Evolutionary conservation across 1,284 basidiomycete genomes (phyloP).

Genomic region (Irpex lacteus): DNA sequence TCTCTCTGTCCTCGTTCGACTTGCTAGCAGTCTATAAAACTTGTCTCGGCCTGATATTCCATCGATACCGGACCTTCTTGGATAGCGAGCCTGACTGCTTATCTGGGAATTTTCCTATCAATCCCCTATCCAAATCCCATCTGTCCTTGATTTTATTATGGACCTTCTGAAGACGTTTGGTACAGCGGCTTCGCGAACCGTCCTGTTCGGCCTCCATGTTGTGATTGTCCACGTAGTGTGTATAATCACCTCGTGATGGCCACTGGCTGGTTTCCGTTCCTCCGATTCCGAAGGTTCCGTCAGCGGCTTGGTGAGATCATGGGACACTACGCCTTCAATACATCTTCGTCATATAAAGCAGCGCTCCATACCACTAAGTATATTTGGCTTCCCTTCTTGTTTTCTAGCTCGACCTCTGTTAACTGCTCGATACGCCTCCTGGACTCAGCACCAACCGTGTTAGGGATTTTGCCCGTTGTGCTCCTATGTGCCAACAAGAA

Average conservation of each 20-base stretch:
- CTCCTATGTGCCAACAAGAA: conserved; percentile 42
- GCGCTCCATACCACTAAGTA: neutral
- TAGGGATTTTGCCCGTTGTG: neutral
- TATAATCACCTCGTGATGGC: conserved; percentile 12
- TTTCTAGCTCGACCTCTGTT: too few species aligned
- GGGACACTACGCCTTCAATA: conserved; percentile 13
- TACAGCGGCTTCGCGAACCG: conserved; percentile 7
- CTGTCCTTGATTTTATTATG: neutral
- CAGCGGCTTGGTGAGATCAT: conserved; percentile 11
- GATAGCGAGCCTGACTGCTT: neutral
- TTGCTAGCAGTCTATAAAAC: too few species aligned
- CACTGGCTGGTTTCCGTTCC: neutral
- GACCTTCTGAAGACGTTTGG: neutral
- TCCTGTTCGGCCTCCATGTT: conserved; percentile 8
- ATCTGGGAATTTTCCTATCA: neutral
- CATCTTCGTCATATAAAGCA: conserved; percentile 10
- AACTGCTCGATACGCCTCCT: too few species aligned
- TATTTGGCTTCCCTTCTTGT: too few species aligned
- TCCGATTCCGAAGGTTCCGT: conserved; percentile 13
- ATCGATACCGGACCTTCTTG: neutral
- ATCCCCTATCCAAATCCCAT: neutral
- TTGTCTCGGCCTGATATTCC: too few species aligned
- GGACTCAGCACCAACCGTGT: too few species aligned
- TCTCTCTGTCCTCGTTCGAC: too few species aligned
- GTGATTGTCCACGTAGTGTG: conserved; percentile 8